Base-by-base conservation (phyloP, 495 filamentous ascomycete genomes). In the Cercophora sp. region DNA sequence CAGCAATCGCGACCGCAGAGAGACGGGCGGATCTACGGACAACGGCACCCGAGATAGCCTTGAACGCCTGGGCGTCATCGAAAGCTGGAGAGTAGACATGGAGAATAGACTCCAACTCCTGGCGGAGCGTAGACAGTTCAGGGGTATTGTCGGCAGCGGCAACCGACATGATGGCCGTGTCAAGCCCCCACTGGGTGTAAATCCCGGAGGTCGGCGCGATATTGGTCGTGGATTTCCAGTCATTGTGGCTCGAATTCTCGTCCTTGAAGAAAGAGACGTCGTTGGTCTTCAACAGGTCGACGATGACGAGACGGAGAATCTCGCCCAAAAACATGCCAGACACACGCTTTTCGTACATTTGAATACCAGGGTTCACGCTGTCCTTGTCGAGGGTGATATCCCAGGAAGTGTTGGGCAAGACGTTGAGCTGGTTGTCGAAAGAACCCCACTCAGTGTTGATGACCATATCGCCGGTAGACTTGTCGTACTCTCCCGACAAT, bases 331-430 rank as follows among this genome's bases (percentile, higher is more conserved):
- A 98, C 93, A 98, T 98, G 69, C 93, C 93, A 0, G 88, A 93
- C 31, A 98, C 85, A 42, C 93, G 86, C 78, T 98, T 98, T 75
- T 98, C 93, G 71, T 96, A 98, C 86, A 96, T 96, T 69, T 98
- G 93, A 51, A 96, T 83, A 31, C 94, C 93, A 1, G 93, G 93
- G 74, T 98, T 98, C 56, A 88, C 82, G 62, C 83, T 90, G 19
- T 83, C 83, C 48, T 74, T 73, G 71, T 98, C 91, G 31, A 98
- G 77, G 40, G 79, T 78, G 10, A 73, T 70, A 68, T 98, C 93
- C 70, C 91, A 97, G 0, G 80, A 68, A 0, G 93, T 97, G 62
- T 82, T 85, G 15, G 94, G 93, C 37, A 97, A 77, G 40, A 93
- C 85, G 54, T 79, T 85, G 57, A 97, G 79, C 55, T 86, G 79